Percentiles rank a stretch among this genome's conserved stretches.
phyloP scores from a whole-genome alignment of 1,284 basidiomycete genomes.

The Trichosporon sp. region DNA sequence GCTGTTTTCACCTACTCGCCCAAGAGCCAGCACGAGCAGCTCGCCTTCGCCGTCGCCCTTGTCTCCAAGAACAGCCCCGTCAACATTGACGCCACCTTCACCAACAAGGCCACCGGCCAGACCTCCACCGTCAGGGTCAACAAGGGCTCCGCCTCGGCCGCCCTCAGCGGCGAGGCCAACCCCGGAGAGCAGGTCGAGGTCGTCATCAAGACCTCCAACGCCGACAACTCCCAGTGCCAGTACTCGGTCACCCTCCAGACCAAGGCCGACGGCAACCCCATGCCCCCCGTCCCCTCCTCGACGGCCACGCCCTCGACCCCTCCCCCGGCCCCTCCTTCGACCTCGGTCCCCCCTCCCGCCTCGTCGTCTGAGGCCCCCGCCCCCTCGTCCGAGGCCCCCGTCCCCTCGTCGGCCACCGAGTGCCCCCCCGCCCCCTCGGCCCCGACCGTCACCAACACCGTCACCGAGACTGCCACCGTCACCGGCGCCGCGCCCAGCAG shows the following conservation, averaged over 20 bases:
- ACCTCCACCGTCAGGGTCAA: neutral
- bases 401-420: neutral
- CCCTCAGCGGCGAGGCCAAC: neutral
- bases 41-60: conserved; percentile 5
- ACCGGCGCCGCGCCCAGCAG: neutral
- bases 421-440: neutral
- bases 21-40: conserved; percentile 2
- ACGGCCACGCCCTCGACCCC: neutral
- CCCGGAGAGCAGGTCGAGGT: conserved; percentile 4
- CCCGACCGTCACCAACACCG: neutral
- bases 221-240: conserved; percentile 5
- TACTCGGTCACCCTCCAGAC: neutral
- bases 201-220: conserved; percentile 4
- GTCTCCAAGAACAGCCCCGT: conserved; percentile 10
- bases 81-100: neutral
- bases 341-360: neutral
- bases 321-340: neutral
- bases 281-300: neutral
- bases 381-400: neutral
- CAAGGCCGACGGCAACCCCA: neutral
- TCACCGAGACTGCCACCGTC: neutral
- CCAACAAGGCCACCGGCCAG: conserved; percentile 11
- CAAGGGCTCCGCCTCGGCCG: neutral
- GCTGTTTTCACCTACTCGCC: conserved; percentile 11
- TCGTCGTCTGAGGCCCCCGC: neutral